A percentile compares a stretch with the other conserved stretches of the same genome.
Evolutionary conservation across 2,329 filamentous ascomycete genomes (phyloP).

Genomic region (Pseudopithomyces maydicus): DNA sequence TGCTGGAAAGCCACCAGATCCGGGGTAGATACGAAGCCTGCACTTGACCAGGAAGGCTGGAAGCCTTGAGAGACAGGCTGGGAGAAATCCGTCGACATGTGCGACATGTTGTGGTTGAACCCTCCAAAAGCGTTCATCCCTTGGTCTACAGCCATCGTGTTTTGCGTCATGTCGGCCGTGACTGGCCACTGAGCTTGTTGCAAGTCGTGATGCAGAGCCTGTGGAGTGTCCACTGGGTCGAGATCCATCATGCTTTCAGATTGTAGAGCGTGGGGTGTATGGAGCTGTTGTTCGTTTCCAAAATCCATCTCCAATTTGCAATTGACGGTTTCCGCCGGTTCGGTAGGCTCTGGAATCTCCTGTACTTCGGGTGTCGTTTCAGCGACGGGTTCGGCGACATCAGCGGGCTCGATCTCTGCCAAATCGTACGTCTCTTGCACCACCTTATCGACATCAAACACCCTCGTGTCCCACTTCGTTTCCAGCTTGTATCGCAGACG

Average conservation of each 20-base stretch:
- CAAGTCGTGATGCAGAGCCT: conserved; percentile 34
- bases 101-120: conserved; percentile 35
- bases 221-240: conserved; percentile 38
- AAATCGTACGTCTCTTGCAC: conserved; percentile 64
- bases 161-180: conserved; percentile 38
- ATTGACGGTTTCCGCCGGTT: conserved; percentile 40
- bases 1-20: conserved; percentile 42
- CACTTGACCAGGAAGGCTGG: conserved; percentile 39
- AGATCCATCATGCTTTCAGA: conserved; percentile 44
- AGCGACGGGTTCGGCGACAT: conserved; percentile 27
- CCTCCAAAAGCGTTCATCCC: conserved; percentile 35
- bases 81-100: conserved; percentile 37
- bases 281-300: conserved; percentile 28
- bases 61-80: conserved; percentile 39
- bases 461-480: conserved; percentile 63
- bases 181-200: conserved; percentile 42
- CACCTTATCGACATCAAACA: conserved; percentile 60
- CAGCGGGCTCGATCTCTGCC: conserved; percentile 44
- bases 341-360: conserved; percentile 30
- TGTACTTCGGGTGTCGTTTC: conserved; percentile 23
- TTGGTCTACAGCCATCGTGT: conserved; percentile 30
- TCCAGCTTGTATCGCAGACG: conserved; percentile 69
- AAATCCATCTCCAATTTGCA: conserved; percentile 44
- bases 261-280: conserved; percentile 37
- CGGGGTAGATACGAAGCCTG: conserved; percentile 42